Base-by-base conservation (phyloP, 2,329 filamentous ascomycete genomes). In the Lasiodiplodia citricola region DNA sequence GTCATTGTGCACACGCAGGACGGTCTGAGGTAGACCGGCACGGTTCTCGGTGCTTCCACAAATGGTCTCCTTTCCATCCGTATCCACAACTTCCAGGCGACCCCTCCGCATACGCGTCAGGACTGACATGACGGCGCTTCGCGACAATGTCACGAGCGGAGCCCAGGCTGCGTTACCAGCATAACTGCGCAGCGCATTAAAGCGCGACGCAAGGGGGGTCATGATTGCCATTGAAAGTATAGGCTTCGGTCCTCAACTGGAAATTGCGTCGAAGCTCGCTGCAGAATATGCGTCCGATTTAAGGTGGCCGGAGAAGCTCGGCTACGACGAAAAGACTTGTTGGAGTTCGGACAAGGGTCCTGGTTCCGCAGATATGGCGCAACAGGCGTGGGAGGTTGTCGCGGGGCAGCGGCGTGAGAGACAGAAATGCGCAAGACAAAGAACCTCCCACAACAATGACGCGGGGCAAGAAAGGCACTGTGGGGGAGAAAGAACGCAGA, bases 1-100 rank as follows among this genome's bases (percentile, higher is more conserved):
- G 71, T 92, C 89, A 73, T 87, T 87, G 75, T 87, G 86, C 10
- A 92, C 85, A 14, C 85, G 82, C 41, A 92, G 79, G 72, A 89
- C 85, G 3, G 88, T 84, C 44, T 82, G 80, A 28, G 83, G 83
- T 18, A 75, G 71, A 18, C 76, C 80, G 67, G 79, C 79, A 7
- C 78, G 75, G 67, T 80, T 80, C 47, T 74, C 77, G 73, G 38
- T 6, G n/a, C 41, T 67, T 21, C 71, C 79, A 75, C 75, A 85
- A 72, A 74, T 84, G 79, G 80, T 75, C 75, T 70, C 80, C 82
- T 68, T 73, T 73, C 75, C 83, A 74, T 80, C 80, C 70, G 72
- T 77, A 73, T 82, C 85, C 69, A 72, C 80, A 35, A 87, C 74
- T 4, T 79, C 78, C 38, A 87, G 77, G 41, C 82, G 81, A 14